Base-by-base conservation (phyloP, 176 grass and related monocot genomes). In the Secale cereale region DNA sequence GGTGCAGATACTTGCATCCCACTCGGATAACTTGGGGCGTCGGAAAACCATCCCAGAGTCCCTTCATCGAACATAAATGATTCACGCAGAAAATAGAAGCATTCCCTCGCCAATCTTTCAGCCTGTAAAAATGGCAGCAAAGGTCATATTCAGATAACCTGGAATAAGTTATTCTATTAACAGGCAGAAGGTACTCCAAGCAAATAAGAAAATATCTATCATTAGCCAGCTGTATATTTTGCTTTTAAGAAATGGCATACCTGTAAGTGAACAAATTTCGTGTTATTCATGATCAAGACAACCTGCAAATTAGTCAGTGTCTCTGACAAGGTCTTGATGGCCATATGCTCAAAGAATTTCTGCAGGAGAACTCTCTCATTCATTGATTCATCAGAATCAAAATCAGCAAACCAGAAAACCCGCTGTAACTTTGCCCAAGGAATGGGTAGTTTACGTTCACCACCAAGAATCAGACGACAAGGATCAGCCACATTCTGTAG, bases 211-310 rank as follows among this genome's bases (percentile, higher is more conserved):
- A 17, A 62, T 13, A 70, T 40, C 23, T 25, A 70, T 36, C n/a
- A 17, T 54, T 32, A 82, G 3, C 31, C 46, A 82, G 65, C 16
- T 40, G 30, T 40, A 82, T 39, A 25, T 6, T 77, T 50, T 28
- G 25, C 13, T n/a, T 25, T 39, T 66, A 71, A 78, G 19, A 75
- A 68, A 54, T 16, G 35, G 3, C 87, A 65, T 91, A 94, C 95
- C 95, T 97, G 84, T 76, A 97, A 69, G 63, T 86, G 82, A 61
- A 88, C 74, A 41, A 85, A 94, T 81, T 87, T 93, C 12, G 79
- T 80, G 52, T 97, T 97, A 60, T 97, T 97, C 84, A 97, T 97
- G 32, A 90, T 91, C 85, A 97, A 59, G 28, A 97, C 85, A 81
- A 97, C 79, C 59, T 80, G 83, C 61, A 91, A 46, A 84, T 88